Evolutionary conservation across 768 basidiomycete species (phyloP).

Genomic region (Rhizopogon rudus): DNA sequence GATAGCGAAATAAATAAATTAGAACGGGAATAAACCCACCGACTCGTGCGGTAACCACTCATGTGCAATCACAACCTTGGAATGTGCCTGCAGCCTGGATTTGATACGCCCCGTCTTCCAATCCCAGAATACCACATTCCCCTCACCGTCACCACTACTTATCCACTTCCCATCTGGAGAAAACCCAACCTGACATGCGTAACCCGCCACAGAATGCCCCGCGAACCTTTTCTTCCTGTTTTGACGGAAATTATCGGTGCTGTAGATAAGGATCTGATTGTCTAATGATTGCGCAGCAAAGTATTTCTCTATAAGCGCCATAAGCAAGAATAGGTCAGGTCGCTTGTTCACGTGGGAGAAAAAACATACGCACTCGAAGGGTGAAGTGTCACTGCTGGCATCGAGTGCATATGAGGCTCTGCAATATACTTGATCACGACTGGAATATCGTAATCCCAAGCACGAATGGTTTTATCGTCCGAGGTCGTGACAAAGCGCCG

Average conservation of each 20-base stretch:
- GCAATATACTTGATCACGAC: conserved; percentile 99
- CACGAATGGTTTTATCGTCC: conserved; percentile 98
- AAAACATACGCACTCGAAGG: conserved; percentile 72
- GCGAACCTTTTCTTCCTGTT: conserved; percentile 98
- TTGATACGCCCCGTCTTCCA: conserved; percentile 99
- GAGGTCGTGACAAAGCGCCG: conserved; percentile 96
- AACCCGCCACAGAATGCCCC: conserved; percentile 94
- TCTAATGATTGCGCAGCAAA: conserved; percentile 97
- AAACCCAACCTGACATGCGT: conserved; percentile 96
- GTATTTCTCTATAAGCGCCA: conserved; percentile 66
- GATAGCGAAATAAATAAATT: background rate
- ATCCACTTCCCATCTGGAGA: conserved; percentile 99
- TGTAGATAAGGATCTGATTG: conserved; percentile 97
- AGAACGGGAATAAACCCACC: conserved; percentile 43
- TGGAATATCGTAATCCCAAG: conserved; percentile 99
- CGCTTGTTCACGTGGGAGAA: conserved; percentile 4
- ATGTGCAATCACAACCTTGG: conserved; percentile 96
- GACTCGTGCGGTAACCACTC: conserved; percentile 98
- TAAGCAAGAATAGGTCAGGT: conserved; percentile 13
- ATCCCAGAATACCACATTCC: conserved; percentile 98
- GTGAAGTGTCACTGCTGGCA: conserved; percentile 96
- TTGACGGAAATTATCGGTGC: conserved; percentile 97
- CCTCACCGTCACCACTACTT: conserved; percentile 92
- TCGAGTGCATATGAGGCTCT: conserved; percentile 99
- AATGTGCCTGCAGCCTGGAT: conserved; percentile 83